Percentiles rank a stretch among this genome's conserved stretches.
Conservation (phyloP, 257 asterid species). For the Ajuga chamaepitys region DNA sequence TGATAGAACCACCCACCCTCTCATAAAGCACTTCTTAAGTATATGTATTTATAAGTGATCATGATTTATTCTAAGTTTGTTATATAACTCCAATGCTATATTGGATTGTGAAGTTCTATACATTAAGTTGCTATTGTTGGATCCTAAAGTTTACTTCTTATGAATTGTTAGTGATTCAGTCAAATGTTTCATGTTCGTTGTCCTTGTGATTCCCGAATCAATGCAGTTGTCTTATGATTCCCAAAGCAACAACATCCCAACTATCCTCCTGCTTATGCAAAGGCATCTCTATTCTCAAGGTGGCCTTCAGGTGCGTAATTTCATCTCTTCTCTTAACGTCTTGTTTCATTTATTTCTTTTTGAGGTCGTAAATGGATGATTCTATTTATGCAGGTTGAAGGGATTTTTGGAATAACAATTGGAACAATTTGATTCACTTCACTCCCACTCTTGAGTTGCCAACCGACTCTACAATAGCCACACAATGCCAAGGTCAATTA, state of each 20-base stretch:
- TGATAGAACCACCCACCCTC: background rate
- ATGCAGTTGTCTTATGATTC: no score
- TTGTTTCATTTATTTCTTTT: no score
- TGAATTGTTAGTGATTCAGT: background rate
- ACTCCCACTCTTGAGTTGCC: no score
- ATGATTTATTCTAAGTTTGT: background rate
- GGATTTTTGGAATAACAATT: conserved; percentile 81
- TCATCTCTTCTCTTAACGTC: no score
- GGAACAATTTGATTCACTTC: no score
- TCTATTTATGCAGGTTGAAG: conserved; percentile 55
- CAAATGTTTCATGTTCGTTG: background rate
- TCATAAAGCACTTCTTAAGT: background rate
- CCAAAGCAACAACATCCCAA: no score
- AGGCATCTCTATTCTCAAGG: conserved; percentile 63
- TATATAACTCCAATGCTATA: background rate
- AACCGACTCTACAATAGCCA: no score
- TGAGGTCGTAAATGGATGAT: background rate
- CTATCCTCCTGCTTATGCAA: conserved; percentile 66
- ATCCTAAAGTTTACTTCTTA: background rate
- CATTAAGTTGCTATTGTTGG: no score
- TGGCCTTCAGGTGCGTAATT: conserved; percentile 70
- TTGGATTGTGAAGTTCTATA: no score
- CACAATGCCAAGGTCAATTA: no score
- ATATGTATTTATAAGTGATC: background rate
- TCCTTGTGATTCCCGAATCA: background rate